Evolutionary conservation across 352 stramenopile genomes (phyloP).

Genomic region (Phytophthora kernoviae): DNA sequence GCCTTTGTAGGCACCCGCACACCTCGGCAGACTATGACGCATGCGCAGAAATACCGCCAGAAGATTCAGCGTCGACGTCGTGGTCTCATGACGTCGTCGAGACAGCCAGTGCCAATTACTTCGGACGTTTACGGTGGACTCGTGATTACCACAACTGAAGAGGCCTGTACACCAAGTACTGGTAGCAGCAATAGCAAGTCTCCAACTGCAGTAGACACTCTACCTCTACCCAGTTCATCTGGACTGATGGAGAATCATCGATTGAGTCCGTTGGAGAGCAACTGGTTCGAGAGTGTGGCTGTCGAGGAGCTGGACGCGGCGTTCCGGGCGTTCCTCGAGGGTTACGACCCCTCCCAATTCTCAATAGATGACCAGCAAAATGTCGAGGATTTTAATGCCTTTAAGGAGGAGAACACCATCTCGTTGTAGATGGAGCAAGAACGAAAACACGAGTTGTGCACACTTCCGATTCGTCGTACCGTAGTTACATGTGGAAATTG

Average conservation of each 20-base stretch:
- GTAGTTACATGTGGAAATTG: not conserved
- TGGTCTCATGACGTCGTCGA: constrained; percentile 32
- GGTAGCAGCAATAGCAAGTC: constrained; percentile 6
- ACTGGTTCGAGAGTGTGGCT: constrained; percentile 32
- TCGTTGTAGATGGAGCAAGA: constrained; percentile 14
- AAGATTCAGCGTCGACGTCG: constrained; percentile 59
- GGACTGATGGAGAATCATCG: not conserved
- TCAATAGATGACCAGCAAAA: constrained; percentile 18
- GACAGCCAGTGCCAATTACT: constrained; percentile 14
- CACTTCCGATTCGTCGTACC: too few relatives aligned
- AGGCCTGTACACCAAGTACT: not conserved
- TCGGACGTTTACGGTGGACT: constrained; percentile 13
- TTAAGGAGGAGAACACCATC: constrained; percentile 18
- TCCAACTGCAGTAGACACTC: constrained; percentile 18
- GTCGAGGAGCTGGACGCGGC: constrained; percentile 25
- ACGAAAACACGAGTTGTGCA: constrained; percentile 5
- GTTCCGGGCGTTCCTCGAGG: constrained; percentile 28
- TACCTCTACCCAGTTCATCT: not conserved
- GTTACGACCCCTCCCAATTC: constrained; percentile 26
- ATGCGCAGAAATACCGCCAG: constrained; percentile 94
- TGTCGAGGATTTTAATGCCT: constrained; percentile 3
- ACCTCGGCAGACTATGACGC: constrained; percentile 92
- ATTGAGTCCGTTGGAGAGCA: constrained; percentile 15
- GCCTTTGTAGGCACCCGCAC: constrained; percentile 52
- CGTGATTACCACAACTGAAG: constrained; percentile 10